Base-by-base conservation (phyloP, 768 basidiomycete species). In the Nidularia sp. region DNA sequence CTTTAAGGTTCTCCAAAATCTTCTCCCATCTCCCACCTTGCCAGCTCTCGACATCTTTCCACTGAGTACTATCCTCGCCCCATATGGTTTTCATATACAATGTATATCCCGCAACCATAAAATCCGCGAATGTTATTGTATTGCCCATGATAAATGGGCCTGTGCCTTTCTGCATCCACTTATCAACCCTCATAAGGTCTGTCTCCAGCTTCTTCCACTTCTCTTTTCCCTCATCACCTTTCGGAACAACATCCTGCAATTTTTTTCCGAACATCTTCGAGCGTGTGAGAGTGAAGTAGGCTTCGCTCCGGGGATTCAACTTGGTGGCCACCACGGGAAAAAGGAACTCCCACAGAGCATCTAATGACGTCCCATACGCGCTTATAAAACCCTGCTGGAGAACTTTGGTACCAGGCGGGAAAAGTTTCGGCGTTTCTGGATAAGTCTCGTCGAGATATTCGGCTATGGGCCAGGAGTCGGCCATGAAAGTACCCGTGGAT, bases 371-470 rank as follows among this genome's bases (percentile, higher is more conserved):
- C 1, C 43, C 51, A 45, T 62, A 59, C 2, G 60, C 60, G 8
- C 62, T 50, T 0, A 57, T 46, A 57, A 77, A 76, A 0, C 72
- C 73, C 1, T 62, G 63, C 45, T 78, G 66, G 6, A 81, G 60
- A 1, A 71, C 71, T 31, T 64, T 59, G 0, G 67, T 70, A 13
- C 71, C 73, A 3, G 50, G 18, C 0, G 72, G 45, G 22, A 46
- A 15, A 22, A 81, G 58, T 6, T 46, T 56, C 1, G 72, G 73
- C 0, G 73, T 68, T 46, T 68, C 61, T 0, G 81, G 77, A 56
- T 81, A 83, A 1, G 68, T 66, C 2, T 66, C 62, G 50, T 83
- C 81, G 51, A 83, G 68, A 60, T 84, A 81, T 9, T 66, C 56
- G 0, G 76, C 79, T 51, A 84, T 83, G 34, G 54, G 58, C 36